Percentiles rank a stretch among this genome's conserved stretches.
These are phyloP conservation scores for Linderniella brevidens DNA, from an alignment of 257 asterid genomes.

Conservation along the genomic window DNA sequence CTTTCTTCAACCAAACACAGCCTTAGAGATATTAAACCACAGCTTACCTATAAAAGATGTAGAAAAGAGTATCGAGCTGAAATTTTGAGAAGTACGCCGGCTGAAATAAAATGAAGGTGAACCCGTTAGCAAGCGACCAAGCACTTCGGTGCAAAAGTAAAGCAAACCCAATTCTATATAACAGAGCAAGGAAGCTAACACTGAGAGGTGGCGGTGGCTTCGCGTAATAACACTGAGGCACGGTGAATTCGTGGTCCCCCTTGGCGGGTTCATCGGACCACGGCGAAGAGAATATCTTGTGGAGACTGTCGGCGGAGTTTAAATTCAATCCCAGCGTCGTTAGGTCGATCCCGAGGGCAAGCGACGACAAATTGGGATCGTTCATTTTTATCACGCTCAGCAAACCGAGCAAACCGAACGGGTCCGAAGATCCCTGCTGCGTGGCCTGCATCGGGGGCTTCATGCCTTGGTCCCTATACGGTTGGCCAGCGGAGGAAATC, in stretches of 20 bases:
- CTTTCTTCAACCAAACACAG: no score
- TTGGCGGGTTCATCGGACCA: slow-evolving; percentile 94
- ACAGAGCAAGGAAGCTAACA: no score
- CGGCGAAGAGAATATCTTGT: slow-evolving; percentile 83
- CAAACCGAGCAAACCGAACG: slow-evolving; percentile 84
- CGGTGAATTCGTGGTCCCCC: slow-evolving; percentile 86
- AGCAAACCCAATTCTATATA: no score
- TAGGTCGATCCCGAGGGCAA: slow-evolving; percentile 90
- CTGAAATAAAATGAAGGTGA: not conserved
- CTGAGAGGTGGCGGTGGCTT: slow-evolving; percentile 9
- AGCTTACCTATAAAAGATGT: slow-evolving; percentile 64
- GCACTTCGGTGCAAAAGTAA: no score
- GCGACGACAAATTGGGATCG: slow-evolving; percentile 76
- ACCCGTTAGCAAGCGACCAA: not conserved
- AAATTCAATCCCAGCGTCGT: slow-evolving; percentile 91
- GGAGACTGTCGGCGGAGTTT: slow-evolving; percentile 82
- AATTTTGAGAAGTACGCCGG: not conserved
- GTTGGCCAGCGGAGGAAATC: slow-evolving; percentile 68
- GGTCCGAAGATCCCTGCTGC: slow-evolving; percentile 41
- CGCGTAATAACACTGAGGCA: slow-evolving; percentile 86
- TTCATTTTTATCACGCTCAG: slow-evolving; percentile 76
- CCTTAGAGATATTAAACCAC: not conserved
- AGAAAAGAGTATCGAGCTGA: slow-evolving; percentile 23
- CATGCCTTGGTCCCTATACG: slow-evolving; percentile 76
- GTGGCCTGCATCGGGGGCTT: slow-evolving; percentile 56